Base-by-base conservation (phyloP, 164 flowering plant genomes). In the Buxus sempervirens region DNA sequence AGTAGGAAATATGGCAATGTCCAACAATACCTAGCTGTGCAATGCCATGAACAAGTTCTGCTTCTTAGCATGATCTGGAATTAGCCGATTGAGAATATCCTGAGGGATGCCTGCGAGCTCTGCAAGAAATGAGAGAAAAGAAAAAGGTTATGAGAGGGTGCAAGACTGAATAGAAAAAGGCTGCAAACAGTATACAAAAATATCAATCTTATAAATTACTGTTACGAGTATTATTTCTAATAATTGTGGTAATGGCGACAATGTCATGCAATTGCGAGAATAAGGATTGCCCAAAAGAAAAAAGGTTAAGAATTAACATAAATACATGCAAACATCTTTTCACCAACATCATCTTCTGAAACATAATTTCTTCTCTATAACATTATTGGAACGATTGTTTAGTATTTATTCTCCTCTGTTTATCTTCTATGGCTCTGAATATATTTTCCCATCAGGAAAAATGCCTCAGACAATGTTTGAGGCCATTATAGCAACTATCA, bases 1-100 rank as follows among this genome's bases (percentile, higher is more conserved):
- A 41, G 15, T 54, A 22, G 55, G 12, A 16, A 45, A 57, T 24
- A 42, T 10, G 25, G 56, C 27, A 9, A 55, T n/a, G 51, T 65
- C 60, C 60, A 65, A 20, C 54, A 65, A 36, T 55, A 51, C 53
- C 78, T 86, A 85, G 62, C 80, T 48, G 80, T 90, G 77, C 79
- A 93, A 77, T 60, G 98, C 98, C 96, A 93, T 93, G 80, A 93
- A 93, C 66, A 87, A 80, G 80, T 90, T 89, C 86, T 93, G 98
- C 79, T 83, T 88, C 53, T 96, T 88, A 45, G 96, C 96, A 73
- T 93, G 93, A 74, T 89, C 96, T 5, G 98, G 98, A 27, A 93
- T 85, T 10, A 93, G 97, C 53, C 89, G 78, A 41, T 77, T 81
- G 56, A 85, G 68, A 21, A 71, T 76, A 14, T 93, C 93, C 14